Conservation (phyloP, 805 yeast genomes). For the Candida namnaoensis region DNA sequence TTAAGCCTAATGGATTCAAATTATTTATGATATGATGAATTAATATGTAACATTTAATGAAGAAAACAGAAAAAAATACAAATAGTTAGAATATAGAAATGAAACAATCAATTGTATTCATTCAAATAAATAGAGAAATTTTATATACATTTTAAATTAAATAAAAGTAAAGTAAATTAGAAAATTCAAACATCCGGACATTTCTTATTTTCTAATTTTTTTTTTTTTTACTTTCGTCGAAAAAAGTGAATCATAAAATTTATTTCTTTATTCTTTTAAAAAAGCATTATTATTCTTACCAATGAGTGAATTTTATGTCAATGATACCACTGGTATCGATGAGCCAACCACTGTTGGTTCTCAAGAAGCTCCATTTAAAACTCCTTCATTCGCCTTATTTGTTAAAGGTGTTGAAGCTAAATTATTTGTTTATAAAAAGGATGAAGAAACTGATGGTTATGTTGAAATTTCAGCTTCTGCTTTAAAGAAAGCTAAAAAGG, state of each 20-base stretch:
- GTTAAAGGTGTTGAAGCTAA: constrained; percentile 33
- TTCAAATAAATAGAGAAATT: no score
- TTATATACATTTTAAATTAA: no score
- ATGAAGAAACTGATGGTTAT: constrained; percentile 52
- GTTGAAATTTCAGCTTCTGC: constrained; percentile 84
- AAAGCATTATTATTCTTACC: neutral
- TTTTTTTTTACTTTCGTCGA: neutral
- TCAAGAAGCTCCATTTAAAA: constrained; percentile 61
- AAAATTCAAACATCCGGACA: no score
- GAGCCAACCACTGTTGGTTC: constrained; percentile 51
- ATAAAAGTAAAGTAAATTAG: no score
- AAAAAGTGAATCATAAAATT: no score
- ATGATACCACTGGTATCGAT: constrained; percentile 69
- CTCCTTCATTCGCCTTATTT: constrained; percentile 76
- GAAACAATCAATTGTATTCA: no score
- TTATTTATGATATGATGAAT: no score
- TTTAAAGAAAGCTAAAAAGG: constrained; percentile 92
- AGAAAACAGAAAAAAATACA: no score
- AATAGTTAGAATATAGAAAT: no score
- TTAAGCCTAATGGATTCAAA: neutral
- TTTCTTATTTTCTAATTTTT: neutral
- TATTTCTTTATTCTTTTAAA: no score
- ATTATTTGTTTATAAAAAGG: constrained; percentile 50
- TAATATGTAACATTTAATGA: no score
- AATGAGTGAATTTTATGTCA: constrained; percentile 46